A percentile compares a stretch with the other conserved stretches of the same genome.
Conservation (phyloP, 1,139 yeast genomes). For the Eremothecium sinecaudum region DNA sequence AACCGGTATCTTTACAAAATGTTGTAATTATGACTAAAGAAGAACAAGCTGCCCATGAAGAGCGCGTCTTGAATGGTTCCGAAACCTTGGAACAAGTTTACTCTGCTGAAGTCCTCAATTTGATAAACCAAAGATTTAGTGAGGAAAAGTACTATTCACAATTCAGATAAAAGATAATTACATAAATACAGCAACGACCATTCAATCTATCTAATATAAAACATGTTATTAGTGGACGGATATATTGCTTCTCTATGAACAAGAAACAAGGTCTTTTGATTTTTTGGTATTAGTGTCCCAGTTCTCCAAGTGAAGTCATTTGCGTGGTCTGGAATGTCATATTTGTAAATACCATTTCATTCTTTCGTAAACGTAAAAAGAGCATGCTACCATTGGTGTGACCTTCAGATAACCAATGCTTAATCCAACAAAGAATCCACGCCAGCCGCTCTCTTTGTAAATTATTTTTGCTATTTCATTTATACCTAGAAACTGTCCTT, state of each 20-base stretch:
- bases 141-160: constrained; percentile 68
- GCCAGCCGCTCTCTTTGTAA: constrained; percentile 60
- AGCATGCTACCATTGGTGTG: constrained; percentile 94
- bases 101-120: constrained; percentile 45
- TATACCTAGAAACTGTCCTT: constrained; percentile 38
- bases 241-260: background rate
- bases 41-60: constrained; percentile 74
- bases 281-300: background rate
- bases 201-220: too few relatives aligned
- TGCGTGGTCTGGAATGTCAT: constrained; percentile 19
- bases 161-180: constrained; percentile 40
- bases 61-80: constrained; percentile 57
- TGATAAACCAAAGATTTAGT: constrained; percentile 53
- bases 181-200: too few relatives aligned
- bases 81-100: constrained; percentile 57
- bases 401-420: constrained; percentile 93
- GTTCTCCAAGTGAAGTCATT: too few relatives aligned
- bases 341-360: constrained; percentile 62
- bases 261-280: background rate
- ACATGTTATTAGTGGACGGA: too few relatives aligned
- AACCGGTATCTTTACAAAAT: constrained; percentile 52
- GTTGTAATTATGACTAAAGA: constrained; percentile 82
- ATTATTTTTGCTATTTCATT: constrained; percentile 38
- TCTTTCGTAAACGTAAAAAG: constrained; percentile 89
- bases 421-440: constrained; percentile 87